These are phyloP conservation scores for Aureobasidium vineae DNA, from an alignment of 2,329 filamentous ascomycete species.

Conservation along the genomic window DNA sequence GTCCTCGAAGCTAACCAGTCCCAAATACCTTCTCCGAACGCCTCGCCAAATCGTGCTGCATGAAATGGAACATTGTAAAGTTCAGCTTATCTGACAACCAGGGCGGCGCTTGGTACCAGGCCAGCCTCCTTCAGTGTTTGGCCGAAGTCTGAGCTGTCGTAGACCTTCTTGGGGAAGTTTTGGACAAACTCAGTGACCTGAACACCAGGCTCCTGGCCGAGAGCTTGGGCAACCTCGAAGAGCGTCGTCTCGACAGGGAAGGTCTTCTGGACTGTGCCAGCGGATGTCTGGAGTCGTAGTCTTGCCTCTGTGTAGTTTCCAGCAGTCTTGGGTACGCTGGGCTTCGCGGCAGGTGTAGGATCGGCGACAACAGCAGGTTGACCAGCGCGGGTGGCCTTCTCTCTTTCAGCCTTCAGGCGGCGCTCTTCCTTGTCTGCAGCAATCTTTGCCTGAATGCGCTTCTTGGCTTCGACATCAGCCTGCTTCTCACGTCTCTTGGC, in stretches of 20 bases:
- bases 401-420: constrained; percentile 76
- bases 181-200: constrained; percentile 74
- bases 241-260: constrained; percentile 86
- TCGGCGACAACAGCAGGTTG: constrained; percentile 46
- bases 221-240: constrained; percentile 80
- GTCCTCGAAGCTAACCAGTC: not conserved
- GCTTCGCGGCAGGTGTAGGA: constrained; percentile 45
- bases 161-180: constrained; percentile 85
- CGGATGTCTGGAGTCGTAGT: constrained; percentile 72
- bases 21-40: constrained; percentile 1
- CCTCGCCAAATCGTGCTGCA: constrained; percentile 14
- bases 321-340: constrained; percentile 60
- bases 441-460: constrained; percentile 87
- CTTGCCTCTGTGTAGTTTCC: constrained; percentile 76
- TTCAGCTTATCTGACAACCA: constrained; percentile 61
- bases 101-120: constrained; percentile 82
- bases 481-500: constrained; percentile 85
- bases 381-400: constrained; percentile 60
- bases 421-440: constrained; percentile 92
- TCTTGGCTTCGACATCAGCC: constrained; percentile 81
- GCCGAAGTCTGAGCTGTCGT: constrained; percentile 68
- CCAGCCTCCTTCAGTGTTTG: constrained; percentile 92
- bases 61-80: not conserved
- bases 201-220: constrained; percentile 68
- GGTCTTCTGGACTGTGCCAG: constrained; percentile 79